Base-by-base conservation (phyloP, 2,329 filamentous ascomycete species). In the Stachybotrys chlorohalonatus region DNA sequence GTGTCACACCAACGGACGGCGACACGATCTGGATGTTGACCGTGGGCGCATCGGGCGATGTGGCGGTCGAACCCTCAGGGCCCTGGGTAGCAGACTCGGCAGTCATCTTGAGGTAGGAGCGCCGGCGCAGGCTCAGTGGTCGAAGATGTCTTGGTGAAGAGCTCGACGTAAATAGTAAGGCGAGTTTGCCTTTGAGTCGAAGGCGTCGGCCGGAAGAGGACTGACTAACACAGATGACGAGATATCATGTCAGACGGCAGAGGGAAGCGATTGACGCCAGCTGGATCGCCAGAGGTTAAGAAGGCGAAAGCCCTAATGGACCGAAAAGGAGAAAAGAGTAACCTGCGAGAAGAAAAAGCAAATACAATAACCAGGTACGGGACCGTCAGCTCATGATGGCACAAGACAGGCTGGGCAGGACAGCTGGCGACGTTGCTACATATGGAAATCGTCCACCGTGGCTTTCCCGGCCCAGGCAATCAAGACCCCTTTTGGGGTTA, bases 11-110 rank as follows among this genome's bases (percentile, higher is more conserved):
- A 52, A 75, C 69, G 13, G 81, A 84, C 5, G 82, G 82, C 56
- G 82, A 85, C 47, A 85, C 64, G 56, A 86, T 71, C 57, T 82
- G 76, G 52, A 86, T 72, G 55, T 78, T 82, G 66, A 84, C 76
- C 42, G 70, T 69, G 53, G 72, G 69, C 58, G 67, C 62, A 15
- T 69, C 66, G 39, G 62, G 58, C 42, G 64, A 60, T 54, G 57
- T 59, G 61, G 54, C 31, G 45, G 51, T 54, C 50, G 63, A 56
- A 45, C 58, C 58, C 53, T 63, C 63, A 49, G 65, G 56, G 54
- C 60, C 63, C 53, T 65, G 54, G 47, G 64, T 61, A 52, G 65
- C 56, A 54, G 66, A 60, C 55, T 67, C 67, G 55, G 72, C 73
- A 63, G 73, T 68, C 75, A 77, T 77, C 52, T 55, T 65, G 60